Base-by-base conservation (phyloP, 345 rosid genomes). In the Sisymbrium irio region DNA sequence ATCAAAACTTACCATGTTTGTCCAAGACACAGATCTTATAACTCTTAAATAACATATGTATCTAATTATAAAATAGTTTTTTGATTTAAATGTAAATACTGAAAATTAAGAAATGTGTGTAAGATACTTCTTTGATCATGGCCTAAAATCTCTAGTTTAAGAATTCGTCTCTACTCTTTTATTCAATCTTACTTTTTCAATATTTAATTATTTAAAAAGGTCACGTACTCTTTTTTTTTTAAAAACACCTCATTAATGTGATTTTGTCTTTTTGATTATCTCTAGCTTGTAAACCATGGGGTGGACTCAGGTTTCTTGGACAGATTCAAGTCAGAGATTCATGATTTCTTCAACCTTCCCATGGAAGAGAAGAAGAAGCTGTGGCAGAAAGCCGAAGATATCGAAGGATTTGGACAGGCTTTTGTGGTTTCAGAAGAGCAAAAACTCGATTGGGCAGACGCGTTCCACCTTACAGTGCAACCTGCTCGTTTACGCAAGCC, bases 201-300 rank as follows among this genome's bases (percentile, higher is more conserved):
- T n/a, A n/a, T n/a, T n/a, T n/a, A n/a, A n/a, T n/a, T n/a, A n/a
- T n/a, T n/a, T n/a, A n/a, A n/a, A n/a, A n/a, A n/a, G n/a, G n/a
- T n/a, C n/a, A n/a, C n/a, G n/a, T n/a, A n/a, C n/a, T n/a, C n/a
- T n/a, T n/a, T n/a, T n/a, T n/a, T n/a, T n/a, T n/a, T n/a, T n/a
- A n/a, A n/a, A 17, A 46, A 11, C 51, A n/a, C 19, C 12, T 17
- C 18, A 45, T 46, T 13, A 20, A 20, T 49, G 30, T 20, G 27
- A 13, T n/a, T n/a, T 20, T 49, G 30, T 20, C 55, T 50, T 55
- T 54, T 37, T 50, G 55, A 49, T 56, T 18, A 55, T 42, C 4
- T 50, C n/a, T 28, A 80, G 78, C 32, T 77, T 15, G 64, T 80
- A 9, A 69, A 49, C 67, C 79, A 80, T 58, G 77, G 81, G 13